Base-by-base conservation (phyloP, 805 yeast genomes). In the Yarrowia sp. region DNA sequence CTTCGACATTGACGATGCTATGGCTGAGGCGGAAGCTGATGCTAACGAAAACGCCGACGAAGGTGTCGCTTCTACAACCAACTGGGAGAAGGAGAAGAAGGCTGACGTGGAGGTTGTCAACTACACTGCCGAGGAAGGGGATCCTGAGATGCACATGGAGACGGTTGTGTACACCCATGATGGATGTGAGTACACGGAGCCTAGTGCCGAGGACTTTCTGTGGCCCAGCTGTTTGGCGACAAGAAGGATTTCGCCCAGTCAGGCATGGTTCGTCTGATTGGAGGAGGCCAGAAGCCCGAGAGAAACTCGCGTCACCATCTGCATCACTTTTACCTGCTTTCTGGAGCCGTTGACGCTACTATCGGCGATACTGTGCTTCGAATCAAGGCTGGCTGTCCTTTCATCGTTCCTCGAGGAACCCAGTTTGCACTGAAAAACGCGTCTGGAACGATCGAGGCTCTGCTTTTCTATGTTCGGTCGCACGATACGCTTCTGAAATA, bases 321-420 rank as follows among this genome's bases (percentile, higher is more conserved):
- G 65, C 85, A 87, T 68, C 84, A 86, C 25, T 91, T 91, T 70
- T 87, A 84, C 70, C 90, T 91, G 42, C 80, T 87, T 4, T 76
- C 79, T 38, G 97, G 97, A 0, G 67, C 80, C 2, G 70, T 89
- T 8, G 89, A 88, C 68, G 92, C 88, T 2, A 81, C 84, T 1
- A 66, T 91, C 4, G 80, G 83, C 18, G 82, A 81, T 6, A 79
- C 78, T 19, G 78, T 76, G 21, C 88, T 91, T 70, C 73, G 84
- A 4, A 87, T 85, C 6, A 78, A 82, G 0, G 76, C 79, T 62
- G 96, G 96, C 0, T 87, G 96, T 60, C 82, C 93, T 4, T 86
- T 91, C 68, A 88, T 87, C 68, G 80, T 92, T 6, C 97, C 97
- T 0, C 81, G 87, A 75, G 87, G 86, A 5, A 88, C 88, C 69